A percentile compares a stretch with the other conserved stretches of the same genome.
Evolutionary conservation across 225 moss, liverwort and hornwort species (phyloP).

Genomic region (Ulota crispa): DNA sequence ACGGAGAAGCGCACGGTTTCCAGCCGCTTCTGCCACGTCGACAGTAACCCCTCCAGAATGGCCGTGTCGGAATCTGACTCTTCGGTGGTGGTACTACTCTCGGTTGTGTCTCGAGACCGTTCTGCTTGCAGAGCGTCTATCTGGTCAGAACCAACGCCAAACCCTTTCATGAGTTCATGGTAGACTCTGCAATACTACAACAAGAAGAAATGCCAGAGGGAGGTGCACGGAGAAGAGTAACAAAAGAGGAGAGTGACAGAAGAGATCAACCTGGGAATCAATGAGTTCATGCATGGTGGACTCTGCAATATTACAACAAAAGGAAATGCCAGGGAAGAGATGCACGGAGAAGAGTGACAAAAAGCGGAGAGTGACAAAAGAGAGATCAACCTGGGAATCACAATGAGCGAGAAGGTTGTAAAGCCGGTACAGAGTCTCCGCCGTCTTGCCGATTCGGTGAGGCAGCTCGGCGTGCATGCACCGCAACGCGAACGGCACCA

Average conservation of each 20-base stretch:
- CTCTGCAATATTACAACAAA: not conserved
- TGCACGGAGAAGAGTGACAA: not conserved
- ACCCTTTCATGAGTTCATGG: constrained; percentile 27
- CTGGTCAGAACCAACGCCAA: constrained; percentile 46
- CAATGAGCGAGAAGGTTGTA: constrained; percentile 88
- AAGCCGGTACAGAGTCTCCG: constrained; percentile 68
- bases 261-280: constrained; percentile 58
- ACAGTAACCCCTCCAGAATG: constrained; percentile 50
- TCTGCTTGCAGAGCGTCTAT: constrained; percentile 73
- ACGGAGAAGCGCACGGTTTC: constrained; percentile 75
- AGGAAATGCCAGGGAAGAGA: not conserved
- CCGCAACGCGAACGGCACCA: constrained; percentile 91
- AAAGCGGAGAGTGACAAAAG: not conserved
- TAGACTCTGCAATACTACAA: not conserved
- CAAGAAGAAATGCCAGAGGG: not conserved
- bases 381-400: constrained; percentile 68
- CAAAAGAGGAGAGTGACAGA: not conserved
- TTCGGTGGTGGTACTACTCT: constrained; percentile 35
- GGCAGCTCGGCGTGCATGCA: constrained; percentile 95
- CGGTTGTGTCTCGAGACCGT: constrained; percentile 20
- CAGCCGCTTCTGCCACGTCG: constrained; percentile 69
- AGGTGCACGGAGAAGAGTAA: constrained; percentile 1
- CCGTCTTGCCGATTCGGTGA: constrained; percentile 75
- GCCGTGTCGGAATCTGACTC: constrained; percentile 34
- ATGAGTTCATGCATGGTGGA: constrained; percentile 32